A percentile compares a stretch with the other conserved stretches of the same genome.
Conservation (phyloP, 2,329 filamentous ascomycete species). For the Simplicillium sp. region DNA sequence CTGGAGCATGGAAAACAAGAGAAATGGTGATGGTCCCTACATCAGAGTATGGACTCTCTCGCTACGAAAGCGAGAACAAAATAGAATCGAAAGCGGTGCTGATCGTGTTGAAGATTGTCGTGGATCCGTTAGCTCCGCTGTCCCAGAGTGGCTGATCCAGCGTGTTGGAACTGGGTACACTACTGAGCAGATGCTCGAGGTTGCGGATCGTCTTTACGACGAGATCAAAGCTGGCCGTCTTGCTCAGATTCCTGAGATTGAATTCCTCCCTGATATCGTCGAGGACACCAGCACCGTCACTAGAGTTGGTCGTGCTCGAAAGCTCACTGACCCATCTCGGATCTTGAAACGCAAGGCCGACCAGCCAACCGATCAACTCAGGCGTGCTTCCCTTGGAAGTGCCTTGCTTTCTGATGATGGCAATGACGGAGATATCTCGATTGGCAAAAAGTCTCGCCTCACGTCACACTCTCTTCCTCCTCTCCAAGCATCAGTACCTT, state of each 20-base stretch:
- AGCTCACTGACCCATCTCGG: too few species aligned
- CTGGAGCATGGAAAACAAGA: conserved; percentile 48
- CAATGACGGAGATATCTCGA: too few species aligned
- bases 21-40: conserved; percentile 16
- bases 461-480: too few species aligned
- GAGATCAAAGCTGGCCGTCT: conserved; percentile 33
- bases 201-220: conserved; percentile 33
- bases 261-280: conserved; percentile 46
- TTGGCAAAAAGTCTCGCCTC: too few species aligned
- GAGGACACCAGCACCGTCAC: conserved; percentile 14
- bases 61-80: conserved; percentile 55
- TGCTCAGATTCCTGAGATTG: conserved; percentile 45
- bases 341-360: conserved; percentile 13
- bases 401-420: too few species aligned
- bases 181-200: conserved; percentile 34
- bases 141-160: conserved; percentile 39
- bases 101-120: conserved; percentile 16
- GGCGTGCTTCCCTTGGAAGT: too few species aligned
- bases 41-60: conserved; percentile 47
- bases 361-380: too few species aligned
- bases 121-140: conserved; percentile 26
- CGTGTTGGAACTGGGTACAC: conserved; percentile 36
- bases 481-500: too few species aligned
- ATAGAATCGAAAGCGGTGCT: conserved; percentile 35
- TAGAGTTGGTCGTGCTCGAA: conserved; percentile 1